Percentiles rank a stretch among this genome's conserved stretches.
These are phyloP conservation scores for Colletotrichum plurivorum DNA, from an alignment of 2,329 filamentous ascomycete genomes.

Conservation along the genomic window DNA sequence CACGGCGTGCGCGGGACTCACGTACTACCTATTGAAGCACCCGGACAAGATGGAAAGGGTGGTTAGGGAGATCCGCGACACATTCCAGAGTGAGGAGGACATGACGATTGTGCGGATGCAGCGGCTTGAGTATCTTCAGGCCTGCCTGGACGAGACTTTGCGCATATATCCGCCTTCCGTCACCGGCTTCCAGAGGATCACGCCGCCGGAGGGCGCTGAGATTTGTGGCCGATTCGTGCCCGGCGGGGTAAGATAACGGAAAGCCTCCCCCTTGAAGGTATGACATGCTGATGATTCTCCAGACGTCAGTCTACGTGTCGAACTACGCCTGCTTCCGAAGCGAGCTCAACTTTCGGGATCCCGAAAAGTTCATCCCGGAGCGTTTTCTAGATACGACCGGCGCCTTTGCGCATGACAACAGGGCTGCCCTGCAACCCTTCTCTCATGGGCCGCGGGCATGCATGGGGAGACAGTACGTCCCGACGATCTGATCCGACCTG, in stretches of 20 bases:
- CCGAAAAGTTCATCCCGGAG: constrained; percentile 62
- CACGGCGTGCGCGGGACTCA: constrained; percentile 56
- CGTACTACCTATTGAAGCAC: constrained; percentile 55
- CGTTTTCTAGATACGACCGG: constrained; percentile 51
- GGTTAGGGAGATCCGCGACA: constrained; percentile 54
- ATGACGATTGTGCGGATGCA: constrained; percentile 52
- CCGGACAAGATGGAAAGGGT: constrained; percentile 48
- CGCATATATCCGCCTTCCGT: constrained; percentile 49
- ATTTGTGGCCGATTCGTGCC: constrained; percentile 52
- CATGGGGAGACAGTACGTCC: constrained; percentile 59
- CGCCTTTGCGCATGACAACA: constrained; percentile 51
- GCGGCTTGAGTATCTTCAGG: constrained; percentile 54
- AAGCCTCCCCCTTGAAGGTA: too few relatives aligned
- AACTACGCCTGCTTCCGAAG: constrained; percentile 24
- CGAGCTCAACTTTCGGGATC: constrained; percentile 56
- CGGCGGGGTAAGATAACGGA: constrained; percentile 48
- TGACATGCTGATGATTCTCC: too few relatives aligned
- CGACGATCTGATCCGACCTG: too few relatives aligned
- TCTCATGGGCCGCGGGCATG: constrained; percentile 64
- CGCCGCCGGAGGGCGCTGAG: constrained; percentile 50
- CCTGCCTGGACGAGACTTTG: constrained; percentile 57
- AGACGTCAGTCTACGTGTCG: constrained; percentile 34
- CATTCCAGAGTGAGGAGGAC: constrained; percentile 52
- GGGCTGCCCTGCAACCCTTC: constrained; percentile 62
- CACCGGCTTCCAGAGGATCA: constrained; percentile 44